A percentile compares a stretch with the other conserved stretches of the same genome.
phyloP scores from a whole-genome alignment of 2,329 filamentous ascomycete species.

The Aureobasidium sp. region DNA sequence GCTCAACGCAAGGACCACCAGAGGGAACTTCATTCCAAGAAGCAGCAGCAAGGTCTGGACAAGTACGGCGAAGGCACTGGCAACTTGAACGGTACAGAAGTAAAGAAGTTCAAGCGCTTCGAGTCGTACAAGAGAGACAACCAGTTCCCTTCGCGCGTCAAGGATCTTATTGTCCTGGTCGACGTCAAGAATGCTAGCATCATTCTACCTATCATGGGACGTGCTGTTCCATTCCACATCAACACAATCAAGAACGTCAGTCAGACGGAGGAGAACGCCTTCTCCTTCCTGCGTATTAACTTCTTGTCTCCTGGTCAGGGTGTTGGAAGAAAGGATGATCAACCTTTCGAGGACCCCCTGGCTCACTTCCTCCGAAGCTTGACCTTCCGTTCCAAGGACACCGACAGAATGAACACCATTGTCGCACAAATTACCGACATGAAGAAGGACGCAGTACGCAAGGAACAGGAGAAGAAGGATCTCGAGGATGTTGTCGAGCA shows the following conservation, averaged over 20 bases:
- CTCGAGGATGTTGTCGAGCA: conserved; percentile 99
- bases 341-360: conserved; percentile 86
- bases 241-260: conserved; percentile 98
- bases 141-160: conserved; percentile 74
- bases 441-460: conserved; percentile 84
- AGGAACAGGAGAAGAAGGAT: conserved; percentile 98
- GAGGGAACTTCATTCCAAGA: conserved; percentile 78
- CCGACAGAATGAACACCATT: conserved; percentile 81
- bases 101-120: conserved; percentile 98
- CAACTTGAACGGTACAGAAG: conserved; percentile 78
- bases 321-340: conserved; percentile 93
- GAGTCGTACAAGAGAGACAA: conserved; percentile 98
- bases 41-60: conserved; percentile 78
- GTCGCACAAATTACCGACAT: conserved; percentile 90
- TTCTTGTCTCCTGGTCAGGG: conserved; percentile 95
- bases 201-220: conserved; percentile 91
- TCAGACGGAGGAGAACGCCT: conserved; percentile 93
- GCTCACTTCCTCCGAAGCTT: conserved; percentile 94
- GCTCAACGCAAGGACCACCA: conserved; percentile 83
- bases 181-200: conserved; percentile 86
- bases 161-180: conserved; percentile 81
- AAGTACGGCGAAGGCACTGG: conserved; percentile 80
- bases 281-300: conserved; percentile 90
- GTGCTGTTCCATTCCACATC: conserved; percentile 96
- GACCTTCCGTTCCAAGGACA: conserved; percentile 87